Base-by-base conservation (phyloP, 2,329 filamentous ascomycete species). In the Trichoderma breve region DNA sequence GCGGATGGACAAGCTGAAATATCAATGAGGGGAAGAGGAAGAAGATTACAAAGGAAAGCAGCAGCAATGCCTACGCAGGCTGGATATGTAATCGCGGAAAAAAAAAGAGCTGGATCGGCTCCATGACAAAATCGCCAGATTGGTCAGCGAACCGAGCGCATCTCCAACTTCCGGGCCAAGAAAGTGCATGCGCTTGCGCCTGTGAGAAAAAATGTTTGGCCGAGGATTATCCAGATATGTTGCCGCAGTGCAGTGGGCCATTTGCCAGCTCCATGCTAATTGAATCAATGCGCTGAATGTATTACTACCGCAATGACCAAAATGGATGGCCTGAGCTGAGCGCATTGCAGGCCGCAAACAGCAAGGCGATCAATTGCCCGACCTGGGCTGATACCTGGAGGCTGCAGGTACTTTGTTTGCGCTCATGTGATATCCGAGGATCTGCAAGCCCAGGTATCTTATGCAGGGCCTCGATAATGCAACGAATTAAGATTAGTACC, bases 91-190 rank as follows among this genome's bases (percentile, higher is more conserved):
- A 65, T 60, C 69, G 69, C 28, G 36, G 62, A 43, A 71, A 65
- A 71, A 71, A 71, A 71, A 71, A 47, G 32, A 32, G 28, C 32
- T 60, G 57, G 57, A 71, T 60, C n/a, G 47, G 34, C 15, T 70
- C 30, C 55, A 65, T 51, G 64, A 69, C 55, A 71, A 65, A 71
- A 64, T 66, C 61, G 39, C 69, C 63, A 68, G 72, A 73, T 73
- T 73, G 72, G 72, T 73, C 72, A 73, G 72, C 72, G 58, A 63
- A 47, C 43, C 72, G 58, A 63, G 57, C 43, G n/a, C 9, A 64
- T 67, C 39, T 34, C 51, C 51, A 71, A 58, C 18, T 65, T 65
- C 30, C 30, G 70, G 39, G 39, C 39, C 39, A 32, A 24, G 39
- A n/a, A 36, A 34, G 18, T 9, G 36, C n/a, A 28, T 47, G 51